Percentiles rank a stretch among this genome's conserved stretches.
Evolutionary conservation across 345 rosid genomes (phyloP).

Genomic region (Luvunga scandens): DNA sequence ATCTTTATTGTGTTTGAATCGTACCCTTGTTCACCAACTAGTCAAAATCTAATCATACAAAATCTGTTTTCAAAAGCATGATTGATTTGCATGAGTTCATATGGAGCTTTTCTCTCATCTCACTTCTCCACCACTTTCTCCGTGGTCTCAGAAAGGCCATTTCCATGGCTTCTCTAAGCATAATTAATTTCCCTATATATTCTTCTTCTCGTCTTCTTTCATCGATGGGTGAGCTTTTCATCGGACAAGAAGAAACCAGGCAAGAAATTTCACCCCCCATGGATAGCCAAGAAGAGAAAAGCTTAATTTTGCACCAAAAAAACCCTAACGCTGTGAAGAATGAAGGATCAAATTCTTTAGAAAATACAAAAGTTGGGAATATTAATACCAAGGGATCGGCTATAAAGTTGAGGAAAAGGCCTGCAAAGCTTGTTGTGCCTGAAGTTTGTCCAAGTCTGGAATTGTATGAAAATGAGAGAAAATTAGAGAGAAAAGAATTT

Average conservation of each 20-base stretch:
- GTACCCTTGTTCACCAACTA: too few relatives aligned
- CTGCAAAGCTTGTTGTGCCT: constrained; percentile 41
- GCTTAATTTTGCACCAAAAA: too few relatives aligned
- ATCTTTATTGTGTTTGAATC: too few relatives aligned
- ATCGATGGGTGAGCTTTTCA: constrained; percentile 9
- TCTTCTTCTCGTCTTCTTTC: constrained; percentile 15
- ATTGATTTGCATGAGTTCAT: constrained; percentile 25
- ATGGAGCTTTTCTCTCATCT: constrained; percentile 31
- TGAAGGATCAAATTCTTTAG: not conserved
- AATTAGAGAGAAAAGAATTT: constrained; percentile 26
- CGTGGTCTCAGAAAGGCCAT: constrained; percentile 14
- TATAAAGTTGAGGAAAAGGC: constrained; percentile 37
- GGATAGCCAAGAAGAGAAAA: not conserved
- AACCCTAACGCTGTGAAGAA: not conserved
- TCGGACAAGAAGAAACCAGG: constrained; percentile 1
- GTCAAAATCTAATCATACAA: too few relatives aligned
- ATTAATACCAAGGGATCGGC: not conserved
- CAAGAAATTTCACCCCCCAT: not conserved
- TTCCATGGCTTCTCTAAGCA: constrained; percentile 17
- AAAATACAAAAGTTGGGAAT: not conserved
- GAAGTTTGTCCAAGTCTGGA: constrained; percentile 13
- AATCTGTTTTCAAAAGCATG: not conserved
- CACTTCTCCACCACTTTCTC: constrained; percentile 15
- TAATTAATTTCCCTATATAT: constrained; percentile 8
- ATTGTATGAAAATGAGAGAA: constrained; percentile 9